Conservation (phyloP, 2,329 filamentous ascomycete species). For the Lasiodiplodia sp. region DNA sequence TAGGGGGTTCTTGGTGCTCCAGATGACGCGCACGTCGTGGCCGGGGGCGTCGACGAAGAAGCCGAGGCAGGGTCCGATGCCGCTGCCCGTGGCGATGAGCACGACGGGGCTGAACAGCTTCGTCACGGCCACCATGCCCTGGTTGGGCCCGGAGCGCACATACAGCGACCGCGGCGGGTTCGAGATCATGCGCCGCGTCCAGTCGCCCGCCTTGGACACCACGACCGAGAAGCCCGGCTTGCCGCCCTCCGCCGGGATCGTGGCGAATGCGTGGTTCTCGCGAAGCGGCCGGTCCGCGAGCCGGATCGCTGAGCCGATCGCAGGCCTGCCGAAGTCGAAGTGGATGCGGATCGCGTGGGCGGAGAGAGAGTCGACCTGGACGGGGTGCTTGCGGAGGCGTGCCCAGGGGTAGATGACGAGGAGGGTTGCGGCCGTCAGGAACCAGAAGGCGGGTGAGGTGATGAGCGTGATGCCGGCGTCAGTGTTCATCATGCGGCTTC, state of each 20-base stretch:
- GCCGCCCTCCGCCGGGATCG: constrained; percentile 41
- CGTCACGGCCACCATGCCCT: constrained; percentile 44
- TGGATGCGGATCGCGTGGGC: constrained; percentile 75
- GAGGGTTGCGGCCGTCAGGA: constrained; percentile 69
- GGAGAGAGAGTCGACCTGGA: constrained; percentile 72
- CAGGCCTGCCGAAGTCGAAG: constrained; percentile 33
- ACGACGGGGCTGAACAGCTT: constrained; percentile 42
- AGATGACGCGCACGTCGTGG: constrained; percentile 66
- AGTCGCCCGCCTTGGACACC: constrained; percentile 45
- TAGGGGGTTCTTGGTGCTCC: constrained; percentile 69
- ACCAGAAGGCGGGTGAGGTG: constrained; percentile 68
- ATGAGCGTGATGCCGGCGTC: constrained; percentile 50
- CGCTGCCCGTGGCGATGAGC: constrained; percentile 45
- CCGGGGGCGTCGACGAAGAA: constrained; percentile 57
- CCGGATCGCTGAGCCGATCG: constrained; percentile 24
- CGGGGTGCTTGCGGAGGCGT: constrained; percentile 70
- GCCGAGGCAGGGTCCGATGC: constrained; percentile 49
- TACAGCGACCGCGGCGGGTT: constrained; percentile 43
- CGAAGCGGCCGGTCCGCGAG: constrained; percentile 35
- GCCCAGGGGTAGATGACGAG: constrained; percentile 77
- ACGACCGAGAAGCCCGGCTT: constrained; percentile 39
- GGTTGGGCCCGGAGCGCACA: constrained; percentile 39
- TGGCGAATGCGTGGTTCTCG: constrained; percentile 50
- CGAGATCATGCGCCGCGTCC: constrained; percentile 36
- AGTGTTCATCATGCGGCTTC: constrained; percentile 5